These are phyloP conservation scores for Sphenostylis stenocarpa DNA, from an alignment of 306 rosid genomes.

Conservation along the genomic window DNA sequence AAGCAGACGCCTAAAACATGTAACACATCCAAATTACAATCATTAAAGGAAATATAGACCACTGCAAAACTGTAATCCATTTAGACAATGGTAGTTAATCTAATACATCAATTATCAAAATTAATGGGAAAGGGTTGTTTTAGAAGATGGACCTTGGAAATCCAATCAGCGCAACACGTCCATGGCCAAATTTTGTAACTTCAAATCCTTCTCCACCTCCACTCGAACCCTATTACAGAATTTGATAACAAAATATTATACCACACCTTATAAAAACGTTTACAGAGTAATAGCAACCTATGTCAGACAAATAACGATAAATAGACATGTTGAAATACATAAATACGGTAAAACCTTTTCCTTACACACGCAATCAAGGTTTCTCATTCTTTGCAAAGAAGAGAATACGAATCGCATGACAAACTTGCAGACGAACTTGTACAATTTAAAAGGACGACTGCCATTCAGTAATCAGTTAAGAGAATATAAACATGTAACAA, in stretches of 20 bases:
- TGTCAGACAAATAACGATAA: constrained; percentile 26
- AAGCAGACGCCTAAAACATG: constrained; percentile 5
- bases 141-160: constrained; percentile 80
- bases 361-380: neutral
- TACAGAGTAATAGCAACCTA: neutral
- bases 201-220: constrained; percentile 99
- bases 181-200: constrained; percentile 97
- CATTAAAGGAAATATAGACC: neutral
- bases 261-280: neutral
- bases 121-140: neutral
- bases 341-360: neutral
- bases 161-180: constrained; percentile 97
- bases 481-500: neutral
- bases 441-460: neutral
- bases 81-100: neutral
- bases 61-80: neutral
- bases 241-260: constrained; percentile 23
- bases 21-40: neutral
- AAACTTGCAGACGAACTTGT: neutral
- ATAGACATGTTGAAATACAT: constrained; percentile 12
- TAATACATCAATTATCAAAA: constrained; percentile 14
- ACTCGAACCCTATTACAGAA: constrained; percentile 78
- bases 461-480: neutral
- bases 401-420: neutral
- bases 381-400: neutral